Conservation (phyloP, 441 rosid genomes). For the California macrophylla region DNA sequence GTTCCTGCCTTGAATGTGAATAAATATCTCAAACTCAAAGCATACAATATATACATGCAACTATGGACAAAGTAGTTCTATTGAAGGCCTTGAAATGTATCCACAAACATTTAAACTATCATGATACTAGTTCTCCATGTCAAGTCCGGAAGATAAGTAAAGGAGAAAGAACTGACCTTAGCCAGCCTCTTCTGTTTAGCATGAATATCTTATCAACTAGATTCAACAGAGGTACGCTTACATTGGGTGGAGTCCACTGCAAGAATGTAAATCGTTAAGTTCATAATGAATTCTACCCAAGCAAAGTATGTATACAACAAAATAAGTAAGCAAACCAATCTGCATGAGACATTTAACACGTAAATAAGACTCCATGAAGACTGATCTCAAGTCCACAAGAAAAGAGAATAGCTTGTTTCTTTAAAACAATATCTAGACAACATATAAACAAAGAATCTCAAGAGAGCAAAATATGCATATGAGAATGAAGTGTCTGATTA, state of each 20-base stretch:
- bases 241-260: slow-evolving; percentile 96
- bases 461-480: not conserved
- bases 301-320: slow-evolving; percentile 2
- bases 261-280: slow-evolving; percentile 11
- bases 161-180: slow-evolving; percentile 49
- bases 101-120: not conserved
- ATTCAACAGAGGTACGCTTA: slow-evolving; percentile 83
- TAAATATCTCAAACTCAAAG: not conserved
- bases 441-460: not conserved
- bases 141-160: not conserved
- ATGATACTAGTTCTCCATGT: not conserved
- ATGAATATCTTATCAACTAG: slow-evolving; percentile 95
- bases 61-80: not conserved
- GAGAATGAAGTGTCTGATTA: not conserved
- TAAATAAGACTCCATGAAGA: not conserved
- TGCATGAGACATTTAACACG: not conserved
- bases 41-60: not conserved
- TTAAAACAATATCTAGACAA: not conserved
- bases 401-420: not conserved
- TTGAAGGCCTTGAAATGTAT: not conserved
- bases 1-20: not conserved
- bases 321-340: not conserved
- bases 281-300: not conserved
- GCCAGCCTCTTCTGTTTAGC: slow-evolving; percentile 94
- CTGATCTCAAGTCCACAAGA: not conserved